Conservation (phyloP, 1,284 basidiomycete species). For the Vanrija pseudolonga region DNA sequence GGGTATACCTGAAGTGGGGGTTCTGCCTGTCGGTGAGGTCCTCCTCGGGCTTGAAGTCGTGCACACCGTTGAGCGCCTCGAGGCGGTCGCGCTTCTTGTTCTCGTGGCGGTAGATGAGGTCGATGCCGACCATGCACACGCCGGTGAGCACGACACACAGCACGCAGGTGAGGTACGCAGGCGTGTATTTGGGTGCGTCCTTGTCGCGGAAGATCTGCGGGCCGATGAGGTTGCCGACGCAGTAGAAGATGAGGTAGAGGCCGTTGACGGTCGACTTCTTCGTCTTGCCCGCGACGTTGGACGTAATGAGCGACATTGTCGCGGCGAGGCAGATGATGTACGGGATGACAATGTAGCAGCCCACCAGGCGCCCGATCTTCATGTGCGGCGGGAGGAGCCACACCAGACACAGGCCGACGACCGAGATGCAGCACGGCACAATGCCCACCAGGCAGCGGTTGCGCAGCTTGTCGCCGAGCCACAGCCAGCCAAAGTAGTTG, state of each 20-base stretch:
- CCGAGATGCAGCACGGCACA: conserved; percentile 8
- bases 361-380: neutral
- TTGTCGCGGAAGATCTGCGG: neutral
- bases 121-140: neutral
- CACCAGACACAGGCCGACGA: conserved; percentile 8
- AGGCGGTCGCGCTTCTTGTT: neutral
- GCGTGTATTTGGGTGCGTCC: conserved; percentile 2
- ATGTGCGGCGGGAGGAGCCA: neutral
- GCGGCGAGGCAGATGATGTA: conserved; percentile 1
- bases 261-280: conserved; percentile 21
- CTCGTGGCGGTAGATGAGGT: neutral
- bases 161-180: conserved; percentile 2
- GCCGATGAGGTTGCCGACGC: too few relatives aligned
- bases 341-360: neutral
- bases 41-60: neutral
- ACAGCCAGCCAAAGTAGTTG: conserved; percentile 10
- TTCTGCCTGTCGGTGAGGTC: conserved; percentile 10
- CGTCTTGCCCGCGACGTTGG: conserved; percentile 21
- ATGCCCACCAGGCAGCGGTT: conserved; percentile 10
- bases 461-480: conserved; percentile 14
- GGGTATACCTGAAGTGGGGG: conserved; percentile 4
- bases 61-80: neutral
- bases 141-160: neutral
- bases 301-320: too few relatives aligned
- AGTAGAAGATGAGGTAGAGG: conserved; percentile 11